A percentile compares a stretch with the other conserved stretches of the same genome.
Conservation (phyloP, 352 stramenopile species). For the Phytophthora multivora region DNA sequence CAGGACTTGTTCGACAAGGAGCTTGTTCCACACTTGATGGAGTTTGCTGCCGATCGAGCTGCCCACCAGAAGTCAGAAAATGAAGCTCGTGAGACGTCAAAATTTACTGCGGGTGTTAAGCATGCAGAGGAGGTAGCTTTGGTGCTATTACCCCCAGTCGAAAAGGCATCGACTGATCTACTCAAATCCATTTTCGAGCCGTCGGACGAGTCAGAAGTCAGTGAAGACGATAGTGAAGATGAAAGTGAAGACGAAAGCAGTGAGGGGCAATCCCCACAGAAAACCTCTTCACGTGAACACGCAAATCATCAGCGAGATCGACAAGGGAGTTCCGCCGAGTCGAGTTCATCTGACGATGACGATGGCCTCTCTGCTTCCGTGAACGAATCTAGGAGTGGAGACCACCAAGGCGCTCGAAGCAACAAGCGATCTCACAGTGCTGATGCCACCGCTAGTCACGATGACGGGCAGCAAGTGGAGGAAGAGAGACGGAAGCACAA, state of each 20-base stretch:
- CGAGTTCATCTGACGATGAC: slow-evolving; percentile 30
- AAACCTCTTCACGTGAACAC: not conserved
- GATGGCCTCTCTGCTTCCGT: not conserved
- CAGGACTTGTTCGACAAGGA: slow-evolving; percentile 73
- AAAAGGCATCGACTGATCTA: slow-evolving; percentile 54
- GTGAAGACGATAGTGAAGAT: slow-evolving; percentile 49
- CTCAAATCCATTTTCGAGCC: slow-evolving; percentile 87
- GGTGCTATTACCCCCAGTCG: slow-evolving; percentile 40
- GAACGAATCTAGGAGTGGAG: not conserved
- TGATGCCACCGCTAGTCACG: not conserved
- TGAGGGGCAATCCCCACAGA: not conserved
- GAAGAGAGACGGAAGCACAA: slow-evolving; percentile 37
- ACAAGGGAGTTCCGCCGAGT: slow-evolving; percentile 10
- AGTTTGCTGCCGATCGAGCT: slow-evolving; percentile 56
- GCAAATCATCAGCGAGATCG: not conserved
- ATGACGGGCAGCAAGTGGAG: slow-evolving; percentile 18
- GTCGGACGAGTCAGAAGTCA: slow-evolving; percentile 57
- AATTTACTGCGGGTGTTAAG: not conserved
- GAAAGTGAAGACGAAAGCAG: slow-evolving; percentile 28
- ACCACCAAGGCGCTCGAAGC: not conserved
- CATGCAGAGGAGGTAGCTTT: slow-evolving; percentile 29
- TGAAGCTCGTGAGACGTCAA: not conserved
- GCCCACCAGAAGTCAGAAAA: slow-evolving; percentile 1
- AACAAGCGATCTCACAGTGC: slow-evolving; percentile 18
- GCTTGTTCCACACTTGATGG: slow-evolving; percentile 70